Base-by-base conservation (phyloP, 768 basidiomycete species). In the Cytidiella melzeri region DNA sequence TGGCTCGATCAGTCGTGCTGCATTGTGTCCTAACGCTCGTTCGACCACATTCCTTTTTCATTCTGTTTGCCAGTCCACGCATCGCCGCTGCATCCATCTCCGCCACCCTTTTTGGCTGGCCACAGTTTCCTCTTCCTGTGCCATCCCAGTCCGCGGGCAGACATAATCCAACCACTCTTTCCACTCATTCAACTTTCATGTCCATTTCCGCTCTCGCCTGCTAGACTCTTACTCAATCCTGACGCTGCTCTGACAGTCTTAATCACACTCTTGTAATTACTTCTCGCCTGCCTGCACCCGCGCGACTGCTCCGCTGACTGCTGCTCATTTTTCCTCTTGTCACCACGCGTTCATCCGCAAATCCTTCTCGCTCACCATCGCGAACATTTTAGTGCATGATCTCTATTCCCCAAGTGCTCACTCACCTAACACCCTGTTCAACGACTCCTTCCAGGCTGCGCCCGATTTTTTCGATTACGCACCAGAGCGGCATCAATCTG, bases 391-490 rank as follows among this genome's bases (percentile, higher is more conserved):
- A 47, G 52, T 56, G 57, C 44, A 58, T 59, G 57, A 57, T 30
- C 41, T 49, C 18, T 46, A 43, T 38, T 43, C 55, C 47, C 51
- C 55, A 47, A 42, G 49, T 40, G 53, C 53, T 41, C 48, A 45
- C 28, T 38, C 50, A 44, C 46, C 48, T 40, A n/a, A 50, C 47
- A 27, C 43, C n/a, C 45, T 48, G 30, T 23, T 11, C 50, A 21
- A 43, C 47, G 48, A 44, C 47, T 28, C 12, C 40, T 58, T 57
- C 57, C 54, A 59, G 60, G 57, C 57, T 44, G 39, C 34, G 50
- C 56, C 53, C 56, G 56, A 61, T 55, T 50, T 45, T 48, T 50
- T 55, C 55, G 54, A 58, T 50, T 50, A 45, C 42, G 38, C 41
- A 7, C 15, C 30, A 34, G 45, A 42, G 37, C 21, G 38, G 44